Conservation (phyloP, 1,139 yeast genomes). For the Geotrichum candidum region DNA sequence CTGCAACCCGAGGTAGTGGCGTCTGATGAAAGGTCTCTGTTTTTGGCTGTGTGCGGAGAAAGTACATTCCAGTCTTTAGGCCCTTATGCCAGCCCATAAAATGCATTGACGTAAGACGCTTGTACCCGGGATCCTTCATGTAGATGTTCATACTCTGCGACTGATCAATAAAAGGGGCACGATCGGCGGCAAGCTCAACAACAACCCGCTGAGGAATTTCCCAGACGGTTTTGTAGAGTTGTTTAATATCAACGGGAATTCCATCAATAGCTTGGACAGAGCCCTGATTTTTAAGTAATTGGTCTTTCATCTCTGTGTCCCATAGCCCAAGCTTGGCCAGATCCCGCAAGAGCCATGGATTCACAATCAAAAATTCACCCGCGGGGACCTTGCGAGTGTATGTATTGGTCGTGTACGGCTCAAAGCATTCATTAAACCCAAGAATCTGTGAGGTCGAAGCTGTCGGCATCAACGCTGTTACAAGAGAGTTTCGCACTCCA, state of each 20-base stretch:
- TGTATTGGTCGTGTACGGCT: constrained; percentile 75
- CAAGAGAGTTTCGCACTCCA: constrained; percentile 66
- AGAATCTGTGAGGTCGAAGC: constrained; percentile 78
- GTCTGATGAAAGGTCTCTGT: not conserved
- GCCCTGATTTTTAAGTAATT: constrained; percentile 64
- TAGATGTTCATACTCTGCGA: constrained; percentile 80
- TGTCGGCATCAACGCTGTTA: constrained; percentile 86
- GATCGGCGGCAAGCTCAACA: constrained; percentile 83
- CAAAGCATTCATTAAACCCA: constrained; percentile 76
- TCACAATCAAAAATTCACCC: constrained; percentile 74
- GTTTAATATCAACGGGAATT: constrained; percentile 63
- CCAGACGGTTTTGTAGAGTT: constrained; percentile 84
- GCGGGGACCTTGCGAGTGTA: constrained; percentile 70
- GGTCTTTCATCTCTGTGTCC: constrained; percentile 62
- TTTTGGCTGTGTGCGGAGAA: constrained; percentile 69
- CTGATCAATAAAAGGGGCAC: constrained; percentile 84
- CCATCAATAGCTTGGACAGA: constrained; percentile 63
- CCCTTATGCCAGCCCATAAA: constrained; percentile 89
- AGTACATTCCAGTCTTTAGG: constrained; percentile 88
- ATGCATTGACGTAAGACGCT: constrained; percentile 80
- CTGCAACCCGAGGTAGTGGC: constrained; percentile 4
- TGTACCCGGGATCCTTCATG: constrained; percentile 36
- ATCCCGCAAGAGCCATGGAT: constrained; percentile 63
- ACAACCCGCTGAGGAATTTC: constrained; percentile 72
- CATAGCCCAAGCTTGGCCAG: constrained; percentile 66